Evolutionary conservation across 306 rosid species (phyloP), one percentile per base, ranked within the genome.

Genomic region (Prunus mume): DNA sequence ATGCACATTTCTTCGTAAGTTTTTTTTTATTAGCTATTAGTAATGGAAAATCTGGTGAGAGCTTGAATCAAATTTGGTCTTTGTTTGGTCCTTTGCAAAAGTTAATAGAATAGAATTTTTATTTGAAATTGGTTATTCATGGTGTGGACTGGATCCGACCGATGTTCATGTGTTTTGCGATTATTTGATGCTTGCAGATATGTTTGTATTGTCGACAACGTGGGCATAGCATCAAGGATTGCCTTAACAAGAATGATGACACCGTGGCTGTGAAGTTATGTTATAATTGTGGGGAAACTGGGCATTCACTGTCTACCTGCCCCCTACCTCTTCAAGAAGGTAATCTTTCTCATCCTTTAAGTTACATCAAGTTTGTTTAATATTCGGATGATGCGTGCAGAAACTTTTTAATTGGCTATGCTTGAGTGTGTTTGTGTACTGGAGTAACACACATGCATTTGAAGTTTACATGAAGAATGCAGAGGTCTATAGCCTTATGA

Each of bases 131-230:
- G 78, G 60, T 25, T 38, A 52, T 34, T 75, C 17, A 0, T 43
- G 64, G n/a, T 61, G 54, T 52, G 38, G 62, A 9, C 1, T 66
- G 25, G 32, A 10, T 3, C 11, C 6, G 20, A 49, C 45, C 62
- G 75, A 50, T 12, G 24, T 71, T 73, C 68, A 25, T 28, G 43
- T 7, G 56, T 49, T 68, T 74, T 64, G 57, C 32, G 71, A 32
- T 56, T 66, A 32, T 75, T 12, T 71, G 81, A 27, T 65, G 4
- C 24, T 76, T 83, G 78, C 75, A 93, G 99, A 92, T 90, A 80
- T 92, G 99, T 81, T 84, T 95, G 70, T 91, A 91, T 58, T 95
- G 99, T 83, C 77, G 99, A 24, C 75, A 81, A 30, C 91, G 97
- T 0, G 99, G 99, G 63, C 99, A 95, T 68, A 84, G 97, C 78